Evolutionary conservation across 495 filamentous ascomycete species (phyloP).

Genomic region (Parmelia sp.): DNA sequence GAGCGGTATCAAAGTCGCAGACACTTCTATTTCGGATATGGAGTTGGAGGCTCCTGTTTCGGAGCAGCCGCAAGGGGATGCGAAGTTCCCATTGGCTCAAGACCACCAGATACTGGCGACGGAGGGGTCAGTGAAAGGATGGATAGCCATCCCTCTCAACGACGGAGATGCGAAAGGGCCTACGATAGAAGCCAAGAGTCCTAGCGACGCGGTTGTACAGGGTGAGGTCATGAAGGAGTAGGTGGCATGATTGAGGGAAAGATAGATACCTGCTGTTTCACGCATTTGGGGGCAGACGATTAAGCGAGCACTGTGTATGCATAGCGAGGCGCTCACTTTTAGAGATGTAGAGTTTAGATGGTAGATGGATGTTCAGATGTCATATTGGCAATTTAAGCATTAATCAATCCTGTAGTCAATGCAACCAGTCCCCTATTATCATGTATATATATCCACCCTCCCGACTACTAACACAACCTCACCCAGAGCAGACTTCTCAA

Average conservation of each 20-base stretch:
- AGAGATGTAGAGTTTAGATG: background rate
- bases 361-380: background rate
- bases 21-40: slow-evolving; percentile 45
- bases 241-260: background rate
- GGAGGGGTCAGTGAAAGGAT: slow-evolving; percentile 24
- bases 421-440: background rate
- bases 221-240: slow-evolving; percentile 14
- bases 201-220: slow-evolving; percentile 11
- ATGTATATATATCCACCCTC: background rate
- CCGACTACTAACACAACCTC: background rate
- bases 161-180: slow-evolving; percentile 7
- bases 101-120: slow-evolving; percentile 21
- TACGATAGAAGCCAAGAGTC: background rate
- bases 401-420: background rate
- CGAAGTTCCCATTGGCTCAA: slow-evolving; percentile 7
- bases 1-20: slow-evolving; percentile 44
- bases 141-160: slow-evolving; percentile 18
- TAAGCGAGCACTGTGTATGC: background rate
- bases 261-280: background rate
- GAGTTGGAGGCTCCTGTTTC: slow-evolving; percentile 21
- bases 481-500: background rate
- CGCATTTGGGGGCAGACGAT: background rate
- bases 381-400: background rate
- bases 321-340: background rate
- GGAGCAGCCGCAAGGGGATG: background rate